phyloP scores from a whole-genome alignment of 345 rosid genomes.

The Camelina hispida region DNA sequence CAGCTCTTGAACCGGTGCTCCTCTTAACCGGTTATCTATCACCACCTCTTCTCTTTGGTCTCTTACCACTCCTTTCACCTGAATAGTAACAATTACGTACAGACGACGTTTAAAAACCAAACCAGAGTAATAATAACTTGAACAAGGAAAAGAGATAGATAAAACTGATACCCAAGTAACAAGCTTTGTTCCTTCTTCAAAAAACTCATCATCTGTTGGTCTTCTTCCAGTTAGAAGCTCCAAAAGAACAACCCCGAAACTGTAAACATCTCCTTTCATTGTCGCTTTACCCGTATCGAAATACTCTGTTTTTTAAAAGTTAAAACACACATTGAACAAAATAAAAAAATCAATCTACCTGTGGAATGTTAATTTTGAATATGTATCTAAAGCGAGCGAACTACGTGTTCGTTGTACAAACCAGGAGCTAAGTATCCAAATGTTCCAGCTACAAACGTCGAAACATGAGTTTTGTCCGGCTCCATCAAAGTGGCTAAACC shows the following conservation, averaged over 20 bases:
- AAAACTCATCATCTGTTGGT: constrained; percentile 79
- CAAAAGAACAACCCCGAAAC: constrained; percentile 80
- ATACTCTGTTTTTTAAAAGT: constrained; percentile 62
- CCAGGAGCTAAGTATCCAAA: constrained; percentile 92
- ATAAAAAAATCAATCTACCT: background rate
- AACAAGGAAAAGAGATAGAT: background rate
- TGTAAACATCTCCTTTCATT: constrained; percentile 82
- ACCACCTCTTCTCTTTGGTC: constrained; percentile 69
- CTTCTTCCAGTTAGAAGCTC: constrained; percentile 82
- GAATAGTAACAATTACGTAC: constrained; percentile 26
- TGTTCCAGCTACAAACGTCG: constrained; percentile 82
- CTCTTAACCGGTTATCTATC: constrained; percentile 61
- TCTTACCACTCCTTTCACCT: constrained; percentile 77
- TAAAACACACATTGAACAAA: constrained; percentile 7
- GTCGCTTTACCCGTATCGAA: constrained; percentile 86
- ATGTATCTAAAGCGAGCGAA: too few relatives aligned
- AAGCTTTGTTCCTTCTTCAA: constrained; percentile 89
- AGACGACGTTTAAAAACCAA: background rate
- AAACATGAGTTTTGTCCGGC: constrained; percentile 82
- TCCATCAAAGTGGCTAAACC: constrained; percentile 85
- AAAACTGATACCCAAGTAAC: constrained; percentile 72
- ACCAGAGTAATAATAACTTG: background rate
- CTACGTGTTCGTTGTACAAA: constrained; percentile 28
- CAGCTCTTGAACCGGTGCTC: constrained; percentile 61
- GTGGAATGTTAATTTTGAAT: background rate